These are phyloP conservation scores for Isoetes engelmannii DNA, from an alignment of 83 land plant species.

Conservation along the genomic window DNA sequence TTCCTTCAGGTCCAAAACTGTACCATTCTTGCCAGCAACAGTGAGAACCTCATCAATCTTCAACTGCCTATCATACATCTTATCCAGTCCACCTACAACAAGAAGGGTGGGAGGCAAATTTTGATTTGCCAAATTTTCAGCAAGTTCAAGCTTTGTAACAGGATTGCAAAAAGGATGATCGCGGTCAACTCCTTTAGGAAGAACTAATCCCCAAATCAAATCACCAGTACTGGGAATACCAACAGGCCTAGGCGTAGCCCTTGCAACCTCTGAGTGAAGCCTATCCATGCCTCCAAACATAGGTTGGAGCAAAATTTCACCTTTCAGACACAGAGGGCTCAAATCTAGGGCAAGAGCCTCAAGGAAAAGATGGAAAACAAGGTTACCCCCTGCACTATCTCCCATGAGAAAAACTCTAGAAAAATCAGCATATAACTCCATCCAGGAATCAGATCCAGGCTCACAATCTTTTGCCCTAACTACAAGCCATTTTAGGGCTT, in stretches of 20 bases:
- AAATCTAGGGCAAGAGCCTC: background rate
- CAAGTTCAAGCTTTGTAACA: no score
- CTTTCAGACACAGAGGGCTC: background rate
- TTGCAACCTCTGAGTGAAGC: constrained; percentile 27
- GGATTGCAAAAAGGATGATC: no score
- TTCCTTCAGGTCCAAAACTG: no score
- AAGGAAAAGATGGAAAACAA: constrained; percentile 21
- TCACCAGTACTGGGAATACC: no score
- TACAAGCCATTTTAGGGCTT: constrained; percentile 49
- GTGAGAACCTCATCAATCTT: no score
- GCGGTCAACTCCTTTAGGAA: no score
- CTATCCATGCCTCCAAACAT: constrained; percentile 18
- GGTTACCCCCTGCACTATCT: constrained; percentile 49
- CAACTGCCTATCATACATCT: no score
- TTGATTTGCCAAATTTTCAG: no score
- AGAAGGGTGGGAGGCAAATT: no score
- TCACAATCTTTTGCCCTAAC: constrained; percentile 26
- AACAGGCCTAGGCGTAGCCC: constrained; percentile 3
- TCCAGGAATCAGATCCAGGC: constrained; percentile 22
- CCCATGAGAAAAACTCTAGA: constrained; percentile 44
- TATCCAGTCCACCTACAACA: no score
- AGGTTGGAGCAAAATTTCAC: background rate
- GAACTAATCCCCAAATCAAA: no score
- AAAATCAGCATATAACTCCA: constrained; percentile 29
- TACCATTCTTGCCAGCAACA: no score